Evolutionary conservation across 2,329 filamentous ascomycete species (phyloP).

Genomic region (Penicillium hesseltinei): DNA sequence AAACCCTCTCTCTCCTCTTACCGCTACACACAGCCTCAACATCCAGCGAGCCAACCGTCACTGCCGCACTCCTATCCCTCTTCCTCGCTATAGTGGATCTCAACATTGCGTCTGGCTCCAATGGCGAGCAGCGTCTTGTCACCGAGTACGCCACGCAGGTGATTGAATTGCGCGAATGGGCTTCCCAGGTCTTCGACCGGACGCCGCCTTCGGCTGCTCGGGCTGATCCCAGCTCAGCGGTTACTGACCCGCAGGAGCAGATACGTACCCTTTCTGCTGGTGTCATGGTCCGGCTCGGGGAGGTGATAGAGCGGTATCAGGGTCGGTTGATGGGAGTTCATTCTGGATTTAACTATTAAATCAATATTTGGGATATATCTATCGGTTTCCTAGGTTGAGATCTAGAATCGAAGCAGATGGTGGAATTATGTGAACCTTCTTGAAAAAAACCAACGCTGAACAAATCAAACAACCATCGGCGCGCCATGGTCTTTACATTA

Average conservation of each 20-base stretch:
- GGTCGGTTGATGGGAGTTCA: constrained; percentile 70
- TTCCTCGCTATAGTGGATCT: constrained; percentile 79
- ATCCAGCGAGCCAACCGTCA: constrained; percentile 63
- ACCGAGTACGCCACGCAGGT: constrained; percentile 72
- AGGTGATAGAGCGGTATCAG: constrained; percentile 80
- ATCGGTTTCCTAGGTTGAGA: background rate
- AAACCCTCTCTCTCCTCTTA: constrained; percentile 82
- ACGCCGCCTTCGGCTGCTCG: constrained; percentile 49
- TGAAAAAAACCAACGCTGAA: background rate
- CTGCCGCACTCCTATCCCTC: constrained; percentile 73
- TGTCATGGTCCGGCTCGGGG: constrained; percentile 75
- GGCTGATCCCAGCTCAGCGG: constrained; percentile 60
- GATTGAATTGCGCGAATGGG: constrained; percentile 86
- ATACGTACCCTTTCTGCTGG: constrained; percentile 65
- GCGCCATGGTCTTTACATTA: background rate
- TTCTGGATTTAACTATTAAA: constrained; percentile 46
- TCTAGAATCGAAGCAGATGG: background rate
- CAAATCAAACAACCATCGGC: background rate
- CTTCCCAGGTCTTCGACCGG: constrained; percentile 68
- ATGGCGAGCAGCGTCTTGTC: constrained; percentile 67
- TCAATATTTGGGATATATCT: background rate
- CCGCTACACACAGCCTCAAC: constrained; percentile 56
- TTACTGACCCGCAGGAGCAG: constrained; percentile 43
- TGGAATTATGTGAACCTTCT: background rate
- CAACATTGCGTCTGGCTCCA: constrained; percentile 54